phyloP scores from a whole-genome alignment of 176 grass and related monocot species.

The Panicum miliaceum region DNA sequence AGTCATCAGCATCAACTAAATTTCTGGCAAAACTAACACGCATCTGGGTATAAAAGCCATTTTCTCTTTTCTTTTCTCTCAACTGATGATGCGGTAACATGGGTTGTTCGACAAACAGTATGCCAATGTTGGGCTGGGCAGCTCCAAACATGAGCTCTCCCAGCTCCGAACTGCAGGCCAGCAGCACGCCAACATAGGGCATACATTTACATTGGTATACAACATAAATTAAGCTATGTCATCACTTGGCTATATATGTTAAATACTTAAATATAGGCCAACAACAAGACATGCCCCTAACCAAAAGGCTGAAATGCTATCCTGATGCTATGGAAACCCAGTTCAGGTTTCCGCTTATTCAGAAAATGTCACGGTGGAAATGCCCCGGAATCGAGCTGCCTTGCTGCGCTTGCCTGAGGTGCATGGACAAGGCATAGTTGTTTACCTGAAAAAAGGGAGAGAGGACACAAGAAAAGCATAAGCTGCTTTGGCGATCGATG shows the following conservation, averaged over 20 bases:
- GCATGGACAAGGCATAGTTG: slow-evolving; percentile 73
- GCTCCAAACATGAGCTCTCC: slow-evolving; percentile 22
- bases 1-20: not conserved
- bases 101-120: not conserved
- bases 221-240: slow-evolving; percentile 28
- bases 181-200: slow-evolving; percentile 6
- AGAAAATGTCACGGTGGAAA: slow-evolving; percentile 71
- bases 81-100: not conserved
- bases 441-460: slow-evolving; percentile 53
- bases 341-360: slow-evolving; percentile 23
- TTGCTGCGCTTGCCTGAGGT: slow-evolving; percentile 73
- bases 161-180: not conserved
- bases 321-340: slow-evolving; percentile 21
- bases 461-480: not conserved
- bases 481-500: not conserved
- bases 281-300: slow-evolving; percentile 24
- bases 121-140: not conserved
- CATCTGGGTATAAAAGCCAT: not conserved
- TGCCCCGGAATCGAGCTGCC: slow-evolving; percentile 57
- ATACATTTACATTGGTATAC: slow-evolving; percentile 37
- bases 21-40: no score
- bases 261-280: slow-evolving; percentile 17
- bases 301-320: slow-evolving; percentile 1
- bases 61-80: not conserved
- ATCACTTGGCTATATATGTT: slow-evolving; percentile 41